Evolutionary conservation across 2,329 filamentous ascomycete species (phyloP).

Genomic region (Whalleya microplaca): DNA sequence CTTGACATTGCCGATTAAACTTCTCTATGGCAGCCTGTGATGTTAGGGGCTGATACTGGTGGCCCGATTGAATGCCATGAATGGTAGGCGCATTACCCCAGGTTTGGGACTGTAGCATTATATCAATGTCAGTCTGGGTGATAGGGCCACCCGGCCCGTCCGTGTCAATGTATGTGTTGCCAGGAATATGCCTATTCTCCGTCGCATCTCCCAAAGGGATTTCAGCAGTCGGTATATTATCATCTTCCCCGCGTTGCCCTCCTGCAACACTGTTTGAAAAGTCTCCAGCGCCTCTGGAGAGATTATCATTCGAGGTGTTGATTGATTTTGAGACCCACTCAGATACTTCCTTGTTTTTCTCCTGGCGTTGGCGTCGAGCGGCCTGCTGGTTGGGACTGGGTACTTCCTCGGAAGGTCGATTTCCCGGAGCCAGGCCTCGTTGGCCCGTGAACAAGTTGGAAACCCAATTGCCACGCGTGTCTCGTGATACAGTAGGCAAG

Average conservation of each 20-base stretch:
- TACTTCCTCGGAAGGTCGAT: slow-evolving; percentile 48
- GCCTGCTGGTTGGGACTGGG: slow-evolving; percentile 55
- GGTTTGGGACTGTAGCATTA: slow-evolving; percentile 51
- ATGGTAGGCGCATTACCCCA: slow-evolving; percentile 56
- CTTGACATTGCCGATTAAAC: slow-evolving; percentile 55
- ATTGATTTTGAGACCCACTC: slow-evolving; percentile 51
- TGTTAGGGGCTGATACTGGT: slow-evolving; percentile 50
- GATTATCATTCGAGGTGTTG: slow-evolving; percentile 13
- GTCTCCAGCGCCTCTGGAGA: slow-evolving; percentile 13
- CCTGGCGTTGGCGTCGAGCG: slow-evolving; percentile 44
- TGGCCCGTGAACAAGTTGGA: slow-evolving; percentile 44
- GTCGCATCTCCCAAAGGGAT: slow-evolving; percentile 53
- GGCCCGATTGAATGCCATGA: slow-evolving; percentile 46
- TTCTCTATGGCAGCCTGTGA: slow-evolving; percentile 58
- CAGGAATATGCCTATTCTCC: slow-evolving; percentile 52
- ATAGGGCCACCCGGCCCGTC: slow-evolving; percentile 43
- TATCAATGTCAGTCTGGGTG: slow-evolving; percentile 51
- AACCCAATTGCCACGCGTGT: slow-evolving; percentile 48
- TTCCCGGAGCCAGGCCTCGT: slow-evolving; percentile 51
- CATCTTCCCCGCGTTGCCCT: slow-evolving; percentile 30
- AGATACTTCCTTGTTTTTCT: slow-evolving; percentile 54
- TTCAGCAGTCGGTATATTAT: slow-evolving; percentile 44
- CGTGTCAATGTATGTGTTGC: slow-evolving; percentile 53
- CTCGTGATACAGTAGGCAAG: slow-evolving; percentile 37
- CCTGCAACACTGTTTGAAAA: slow-evolving; percentile 14